Evolutionary conservation across 306 rosid species (phyloP).

Genomic region (Gleditsia sinensis): DNA sequence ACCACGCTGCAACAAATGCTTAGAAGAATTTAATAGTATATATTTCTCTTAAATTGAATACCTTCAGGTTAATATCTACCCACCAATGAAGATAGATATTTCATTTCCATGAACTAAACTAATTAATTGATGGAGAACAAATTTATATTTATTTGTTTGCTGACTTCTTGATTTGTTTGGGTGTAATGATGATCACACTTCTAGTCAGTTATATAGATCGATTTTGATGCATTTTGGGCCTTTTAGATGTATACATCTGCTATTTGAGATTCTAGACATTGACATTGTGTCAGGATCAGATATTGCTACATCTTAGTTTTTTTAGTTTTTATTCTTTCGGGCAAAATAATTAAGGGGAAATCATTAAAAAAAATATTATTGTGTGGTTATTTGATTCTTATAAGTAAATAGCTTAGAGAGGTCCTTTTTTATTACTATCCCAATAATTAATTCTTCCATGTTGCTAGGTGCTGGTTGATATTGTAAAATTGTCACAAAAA

Average conservation of each 20-base stretch:
- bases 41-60: background rate
- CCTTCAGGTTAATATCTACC: background rate
- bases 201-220: background rate
- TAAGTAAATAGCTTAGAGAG: background rate
- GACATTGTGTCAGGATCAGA: background rate
- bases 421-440: background rate
- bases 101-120: background rate
- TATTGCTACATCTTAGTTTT: background rate
- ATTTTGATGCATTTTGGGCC: slow-evolving; percentile 6
- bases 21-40: background rate
- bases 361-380: background rate
- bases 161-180: background rate
- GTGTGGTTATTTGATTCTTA: background rate
- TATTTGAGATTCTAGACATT: background rate
- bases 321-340: background rate
- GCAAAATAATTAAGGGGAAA: background rate
- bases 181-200: background rate
- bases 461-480: slow-evolving; percentile 69
- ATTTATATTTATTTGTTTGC: background rate
- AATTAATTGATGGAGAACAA: background rate
- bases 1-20: background rate
- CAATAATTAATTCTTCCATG: slow-evolving; percentile 15
- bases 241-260: background rate
- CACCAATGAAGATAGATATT: background rate
- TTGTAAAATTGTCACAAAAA: slow-evolving; percentile 69